phyloP scores from a whole-genome alignment of 2,329 filamentous ascomycete genomes.

The Colletotrichum sp. region DNA sequence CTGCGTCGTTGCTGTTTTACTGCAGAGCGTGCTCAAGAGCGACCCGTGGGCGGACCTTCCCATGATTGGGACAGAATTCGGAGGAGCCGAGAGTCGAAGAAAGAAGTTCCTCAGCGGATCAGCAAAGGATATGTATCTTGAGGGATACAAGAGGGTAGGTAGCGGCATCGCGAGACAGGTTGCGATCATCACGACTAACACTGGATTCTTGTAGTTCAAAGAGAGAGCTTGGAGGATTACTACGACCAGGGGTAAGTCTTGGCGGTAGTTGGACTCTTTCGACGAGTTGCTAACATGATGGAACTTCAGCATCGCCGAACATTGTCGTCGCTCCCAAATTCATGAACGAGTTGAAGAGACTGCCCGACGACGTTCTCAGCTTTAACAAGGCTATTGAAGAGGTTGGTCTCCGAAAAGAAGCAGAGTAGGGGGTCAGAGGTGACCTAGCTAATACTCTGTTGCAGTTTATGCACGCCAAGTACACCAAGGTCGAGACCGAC shows the following conservation, averaged over 20 bases:
- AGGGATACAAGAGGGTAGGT: constrained; percentile 33
- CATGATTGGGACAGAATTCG: constrained; percentile 28
- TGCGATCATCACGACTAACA: not conserved
- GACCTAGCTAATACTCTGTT: not conserved
- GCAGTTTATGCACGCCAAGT: constrained; percentile 35
- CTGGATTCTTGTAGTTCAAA: constrained; percentile 29
- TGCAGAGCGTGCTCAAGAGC: not conserved
- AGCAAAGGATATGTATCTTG: constrained; percentile 28
- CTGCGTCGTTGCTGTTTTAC: not conserved
- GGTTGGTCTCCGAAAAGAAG: not conserved
- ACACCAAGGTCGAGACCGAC: constrained; percentile 33
- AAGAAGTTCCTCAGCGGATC: constrained; percentile 26
- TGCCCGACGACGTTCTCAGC: constrained; percentile 36
- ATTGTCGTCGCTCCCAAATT: constrained; percentile 34
- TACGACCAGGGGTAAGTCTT: constrained; percentile 25
- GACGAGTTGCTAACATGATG: not conserved
- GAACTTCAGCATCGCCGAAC: constrained; percentile 24
- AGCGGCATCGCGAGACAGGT: not conserved
- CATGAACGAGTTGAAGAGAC: constrained; percentile 33
- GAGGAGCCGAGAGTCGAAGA: constrained; percentile 28
- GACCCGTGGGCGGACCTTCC: constrained; percentile 24
- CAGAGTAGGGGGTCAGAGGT: not conserved
- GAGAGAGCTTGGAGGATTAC: constrained; percentile 32
- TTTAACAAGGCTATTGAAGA: constrained; percentile 30
- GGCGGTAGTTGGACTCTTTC: too few relatives aligned